Evolutionary conservation across 345 rosid genomes (phyloP), one percentile per base, ranked within the genome.

Genomic region (Populus deltoides): DNA sequence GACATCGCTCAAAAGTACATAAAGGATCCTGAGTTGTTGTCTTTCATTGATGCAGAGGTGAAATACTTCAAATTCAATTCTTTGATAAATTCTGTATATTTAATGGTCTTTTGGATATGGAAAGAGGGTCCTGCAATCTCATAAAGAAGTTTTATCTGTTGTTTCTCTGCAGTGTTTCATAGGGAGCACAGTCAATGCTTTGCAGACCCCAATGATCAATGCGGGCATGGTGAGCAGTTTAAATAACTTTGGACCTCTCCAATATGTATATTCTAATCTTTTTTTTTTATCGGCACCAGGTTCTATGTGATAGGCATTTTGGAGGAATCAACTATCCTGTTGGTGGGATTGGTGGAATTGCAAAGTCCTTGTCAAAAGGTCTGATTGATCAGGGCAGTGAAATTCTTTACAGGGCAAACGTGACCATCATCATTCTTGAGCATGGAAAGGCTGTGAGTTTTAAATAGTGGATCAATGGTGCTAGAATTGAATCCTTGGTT

Each of bases 31-130:
- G 81, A 86, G 10, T 79, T 93, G 71, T 76, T 96, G 81, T 96
- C 97, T 73, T 96, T 96, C 88, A 90, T 93, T 72, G 99, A 93
- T 86, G 98, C 97, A 36, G 98, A 96, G 94, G 99, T 93, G 82
- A 59, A 81, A 76, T 61, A 68, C 49, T 68, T 11, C 15, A 38
- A 71, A 63, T 63, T 75, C 72, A 68, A 45, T 59, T 83, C 65
- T 43, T 36, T 81, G 38, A 66, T 45, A 63, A 33, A 31, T 47
- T 77, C 36, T 45, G 61, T 1, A 72, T 24, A 53, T 53, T 41
- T n/a, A 2, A 29, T 61, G 43, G 17, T 73, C 20, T 33, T 73
- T 69, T 45, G 43, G 16, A 16, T 25, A 53, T 53, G 38, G 7
- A 41, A 39, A 55, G 55, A 62, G 49, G 53, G 61, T 66, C 12